Evolutionary conservation across 495 filamentous ascomycete species (phyloP).

Genomic region (Penicillium fimorum): DNA sequence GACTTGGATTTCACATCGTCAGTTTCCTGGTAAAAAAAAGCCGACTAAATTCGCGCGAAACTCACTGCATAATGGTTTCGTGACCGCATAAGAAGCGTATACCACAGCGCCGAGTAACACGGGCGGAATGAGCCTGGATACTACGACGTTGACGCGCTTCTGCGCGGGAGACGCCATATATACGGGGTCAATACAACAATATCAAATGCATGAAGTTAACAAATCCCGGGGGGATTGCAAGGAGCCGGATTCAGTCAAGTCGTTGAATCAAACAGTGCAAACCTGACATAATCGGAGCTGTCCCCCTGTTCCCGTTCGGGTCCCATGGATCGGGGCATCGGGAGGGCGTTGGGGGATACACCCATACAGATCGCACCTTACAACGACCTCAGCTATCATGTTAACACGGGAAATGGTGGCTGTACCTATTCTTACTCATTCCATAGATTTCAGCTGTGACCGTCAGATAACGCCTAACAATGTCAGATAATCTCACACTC

Average conservation of each 20-base stretch:
- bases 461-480: neutral
- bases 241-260: neutral
- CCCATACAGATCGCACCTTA: neutral
- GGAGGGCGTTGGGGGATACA: neutral
- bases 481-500: neutral
- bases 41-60: neutral
- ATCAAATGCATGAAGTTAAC: constrained; percentile 16
- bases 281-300: constrained; percentile 17
- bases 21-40: neutral
- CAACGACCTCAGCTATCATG: neutral
- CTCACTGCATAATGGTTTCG: constrained; percentile 58
- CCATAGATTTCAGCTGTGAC: constrained; percentile 7
- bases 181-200: constrained; percentile 15
- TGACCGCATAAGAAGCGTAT: constrained; percentile 63
- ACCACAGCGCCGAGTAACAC: constrained; percentile 56
- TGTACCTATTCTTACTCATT: neutral
- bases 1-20: constrained; percentile 41
- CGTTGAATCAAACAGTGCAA: constrained; percentile 16
- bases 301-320: neutral
- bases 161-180: constrained; percentile 36
- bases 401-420: neutral
- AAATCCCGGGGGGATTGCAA: neutral
- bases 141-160: constrained; percentile 50
- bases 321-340: constrained; percentile 6
- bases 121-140: constrained; percentile 57